Evolutionary conservation across 257 asterid species (phyloP).

Genomic region (Penstemon barbatus): DNA sequence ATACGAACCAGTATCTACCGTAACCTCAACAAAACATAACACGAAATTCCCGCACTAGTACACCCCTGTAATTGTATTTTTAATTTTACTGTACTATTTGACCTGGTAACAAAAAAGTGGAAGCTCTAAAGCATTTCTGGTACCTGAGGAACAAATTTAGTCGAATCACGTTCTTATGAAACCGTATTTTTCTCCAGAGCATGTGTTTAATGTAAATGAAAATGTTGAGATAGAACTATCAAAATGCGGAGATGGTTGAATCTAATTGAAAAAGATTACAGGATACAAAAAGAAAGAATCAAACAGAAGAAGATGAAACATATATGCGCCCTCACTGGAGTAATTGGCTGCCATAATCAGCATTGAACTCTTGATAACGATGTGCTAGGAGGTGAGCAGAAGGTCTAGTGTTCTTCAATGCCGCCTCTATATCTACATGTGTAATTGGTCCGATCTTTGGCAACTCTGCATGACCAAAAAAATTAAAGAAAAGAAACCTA

Average conservation of each 20-base stretch:
- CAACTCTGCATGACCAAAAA: constrained; percentile 51
- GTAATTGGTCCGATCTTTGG: constrained; percentile 87
- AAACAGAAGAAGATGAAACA: too few species aligned
- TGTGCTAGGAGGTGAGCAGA: constrained; percentile 91
- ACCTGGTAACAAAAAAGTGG: background rate
- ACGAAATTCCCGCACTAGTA: too few species aligned
- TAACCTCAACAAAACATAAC: too few species aligned
- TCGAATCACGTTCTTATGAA: background rate
- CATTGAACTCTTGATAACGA: constrained; percentile 77
- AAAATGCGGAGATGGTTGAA: background rate
- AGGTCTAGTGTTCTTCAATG: constrained; percentile 88
- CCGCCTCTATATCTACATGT: constrained; percentile 65
- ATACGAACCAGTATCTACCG: too few species aligned
- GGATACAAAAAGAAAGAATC: too few species aligned
- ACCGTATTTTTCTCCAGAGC: background rate
- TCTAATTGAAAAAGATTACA: background rate
- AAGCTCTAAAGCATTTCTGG: background rate
- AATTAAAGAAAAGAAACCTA: too few species aligned
- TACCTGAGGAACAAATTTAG: background rate
- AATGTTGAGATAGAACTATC: background rate
- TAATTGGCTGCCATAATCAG: constrained; percentile 91
- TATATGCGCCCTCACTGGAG: constrained; percentile 61
- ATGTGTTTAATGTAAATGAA: background rate
- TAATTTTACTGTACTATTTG: too few species aligned
- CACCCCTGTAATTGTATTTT: too few species aligned